These are phyloP conservation scores for Setaria viridis DNA, from an alignment of 202 grass and related monocot species.

Conservation along the genomic window DNA sequence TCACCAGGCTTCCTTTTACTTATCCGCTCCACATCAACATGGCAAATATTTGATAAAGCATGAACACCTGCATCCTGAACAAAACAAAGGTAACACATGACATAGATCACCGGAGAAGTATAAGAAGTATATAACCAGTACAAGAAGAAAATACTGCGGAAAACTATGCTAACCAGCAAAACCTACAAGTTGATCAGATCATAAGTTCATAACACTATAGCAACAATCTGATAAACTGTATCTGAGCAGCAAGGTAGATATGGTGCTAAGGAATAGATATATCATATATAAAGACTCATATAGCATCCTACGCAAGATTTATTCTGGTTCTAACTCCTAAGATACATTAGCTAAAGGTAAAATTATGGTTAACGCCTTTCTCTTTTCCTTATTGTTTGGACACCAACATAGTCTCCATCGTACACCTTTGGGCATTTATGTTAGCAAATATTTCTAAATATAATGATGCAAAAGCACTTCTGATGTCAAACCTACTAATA, in stretches of 20 bases:
- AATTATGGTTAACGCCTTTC: not conserved
- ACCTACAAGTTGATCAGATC: not conserved
- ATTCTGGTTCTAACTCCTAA: too few species aligned
- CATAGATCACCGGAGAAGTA: constrained; percentile 29
- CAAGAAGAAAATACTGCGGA: not conserved
- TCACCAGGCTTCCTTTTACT: constrained; percentile 98
- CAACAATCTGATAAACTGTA: constrained; percentile 10
- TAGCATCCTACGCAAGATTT: not conserved
- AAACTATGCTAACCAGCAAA: constrained; percentile 3
- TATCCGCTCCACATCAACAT: constrained; percentile 95
- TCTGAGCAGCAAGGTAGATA: not conserved
- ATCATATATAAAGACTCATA: not conserved
- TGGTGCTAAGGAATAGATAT: constrained; percentile 14
- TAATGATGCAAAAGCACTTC: not conserved
- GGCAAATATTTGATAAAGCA: constrained; percentile 95
- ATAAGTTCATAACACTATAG: constrained; percentile 11
- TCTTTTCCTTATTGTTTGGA: not conserved
- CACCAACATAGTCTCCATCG: not conserved
- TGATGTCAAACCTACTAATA: not conserved
- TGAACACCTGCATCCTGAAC: constrained; percentile 91
- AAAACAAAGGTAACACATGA: constrained; percentile 17
- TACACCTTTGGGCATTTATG: not conserved
- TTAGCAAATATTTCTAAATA: not conserved
- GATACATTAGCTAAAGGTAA: too few species aligned
- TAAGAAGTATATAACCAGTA: constrained; percentile 20